phyloP scores from a whole-genome alignment of 176 grass and related monocot species.

The Hyparrhenia diplandra region DNA sequence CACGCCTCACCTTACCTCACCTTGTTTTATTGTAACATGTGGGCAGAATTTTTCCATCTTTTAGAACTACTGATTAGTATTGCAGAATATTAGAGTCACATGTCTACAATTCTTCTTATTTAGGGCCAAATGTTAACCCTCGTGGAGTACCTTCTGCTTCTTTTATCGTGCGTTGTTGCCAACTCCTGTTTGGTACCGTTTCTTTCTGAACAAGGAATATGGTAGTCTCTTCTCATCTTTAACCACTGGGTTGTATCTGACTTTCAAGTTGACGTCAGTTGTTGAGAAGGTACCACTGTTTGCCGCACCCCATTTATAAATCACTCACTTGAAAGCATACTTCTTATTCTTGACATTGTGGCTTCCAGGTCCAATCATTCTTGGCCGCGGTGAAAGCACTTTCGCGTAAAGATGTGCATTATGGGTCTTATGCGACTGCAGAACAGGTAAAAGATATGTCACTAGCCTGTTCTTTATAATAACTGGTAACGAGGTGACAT shows the following conservation, averaged over 20 bases:
- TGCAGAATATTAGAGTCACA: background rate
- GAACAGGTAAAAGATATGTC: slow-evolving; percentile 70
- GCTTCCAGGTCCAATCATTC: slow-evolving; percentile 94
- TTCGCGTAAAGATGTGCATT: slow-evolving; percentile 92
- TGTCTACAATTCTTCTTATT: slow-evolving; percentile 24
- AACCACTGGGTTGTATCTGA: slow-evolving; percentile 91
- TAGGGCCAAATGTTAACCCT: slow-evolving; percentile 99
- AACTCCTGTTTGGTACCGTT: slow-evolving; percentile 95
- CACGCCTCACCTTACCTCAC: background rate
- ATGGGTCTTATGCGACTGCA: slow-evolving; percentile 88
- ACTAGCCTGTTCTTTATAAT: background rate
- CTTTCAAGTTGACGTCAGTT: slow-evolving; percentile 96
- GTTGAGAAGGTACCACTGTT: slow-evolving; percentile 86
- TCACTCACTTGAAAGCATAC: background rate
- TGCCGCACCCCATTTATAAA: slow-evolving; percentile 3
- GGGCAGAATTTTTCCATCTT: background rate
- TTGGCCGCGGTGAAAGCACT: slow-evolving; percentile 83
- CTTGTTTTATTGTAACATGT: background rate
- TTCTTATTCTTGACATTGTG: slow-evolving; percentile 22
- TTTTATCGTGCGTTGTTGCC: slow-evolving; percentile 95
- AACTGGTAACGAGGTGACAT: background rate
- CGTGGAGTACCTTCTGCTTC: slow-evolving; percentile 86
- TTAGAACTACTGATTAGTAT: background rate
- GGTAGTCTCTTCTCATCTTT: slow-evolving; percentile 97
- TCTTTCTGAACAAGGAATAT: slow-evolving; percentile 99